Percentiles rank a stretch among this genome's conserved stretches.
Conservation (phyloP, 495 filamentous ascomycete genomes). For the Aspergillus affinis region DNA sequence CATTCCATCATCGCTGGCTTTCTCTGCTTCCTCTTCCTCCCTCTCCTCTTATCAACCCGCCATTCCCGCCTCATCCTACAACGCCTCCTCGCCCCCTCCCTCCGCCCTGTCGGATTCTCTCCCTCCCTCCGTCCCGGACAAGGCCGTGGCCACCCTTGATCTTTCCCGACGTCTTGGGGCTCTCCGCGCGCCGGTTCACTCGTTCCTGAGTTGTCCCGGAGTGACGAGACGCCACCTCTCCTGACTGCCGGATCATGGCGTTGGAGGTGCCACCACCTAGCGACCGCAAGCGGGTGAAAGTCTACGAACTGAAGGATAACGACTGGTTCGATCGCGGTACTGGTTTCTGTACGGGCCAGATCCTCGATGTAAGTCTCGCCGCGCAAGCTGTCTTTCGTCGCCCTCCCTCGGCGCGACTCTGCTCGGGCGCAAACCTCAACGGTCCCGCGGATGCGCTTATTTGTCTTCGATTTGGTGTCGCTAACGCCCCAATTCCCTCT, state of each 20-base stretch:
- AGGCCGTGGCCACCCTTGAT: slow-evolving; percentile 14
- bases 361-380: slow-evolving; percentile 65
- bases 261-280: slow-evolving; percentile 77
- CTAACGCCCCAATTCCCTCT: slow-evolving; percentile 13
- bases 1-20: slow-evolving; percentile 3
- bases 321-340: slow-evolving; percentile 99
- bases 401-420: slow-evolving; percentile 9
- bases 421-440: slow-evolving; percentile 23
- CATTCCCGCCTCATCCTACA: background rate
- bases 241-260: slow-evolving; percentile 65
- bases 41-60: background rate
- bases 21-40: background rate
- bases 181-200: slow-evolving; percentile 40
- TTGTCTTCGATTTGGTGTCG: slow-evolving; percentile 3
- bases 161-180: slow-evolving; percentile 25
- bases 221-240: slow-evolving; percentile 41
- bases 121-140: slow-evolving; percentile 14
- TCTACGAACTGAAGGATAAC: slow-evolving; percentile 96
- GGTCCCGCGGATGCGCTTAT: slow-evolving; percentile 4
- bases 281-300: slow-evolving; percentile 96
- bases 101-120: slow-evolving; percentile 4
- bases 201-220: slow-evolving; percentile 43
- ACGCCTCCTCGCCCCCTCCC: background rate
- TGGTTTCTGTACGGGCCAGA: slow-evolving; percentile 84
- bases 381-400: slow-evolving; percentile 12